Evolutionary conservation across 129 eudicot genomes (phyloP).

Genomic region (Tagetes erecta): DNA sequence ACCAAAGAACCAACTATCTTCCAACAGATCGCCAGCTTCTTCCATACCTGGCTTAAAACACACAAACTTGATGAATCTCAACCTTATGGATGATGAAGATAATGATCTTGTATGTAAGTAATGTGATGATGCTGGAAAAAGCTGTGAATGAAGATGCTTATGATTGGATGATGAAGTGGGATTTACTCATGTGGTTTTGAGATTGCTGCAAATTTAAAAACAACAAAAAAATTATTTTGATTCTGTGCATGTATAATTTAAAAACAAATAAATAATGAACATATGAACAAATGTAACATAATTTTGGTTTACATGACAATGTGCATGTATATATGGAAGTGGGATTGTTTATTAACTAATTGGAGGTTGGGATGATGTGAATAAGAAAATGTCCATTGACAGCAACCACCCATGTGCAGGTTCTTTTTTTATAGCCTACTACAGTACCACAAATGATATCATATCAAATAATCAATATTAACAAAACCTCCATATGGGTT

Average conservation of each 20-base stretch:
- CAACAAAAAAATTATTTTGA: not conserved
- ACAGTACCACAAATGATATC: constrained; percentile 20
- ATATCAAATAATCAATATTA: not conserved
- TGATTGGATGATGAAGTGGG: constrained; percentile 53
- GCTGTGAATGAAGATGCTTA: constrained; percentile 33
- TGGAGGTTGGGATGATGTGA: constrained; percentile 34
- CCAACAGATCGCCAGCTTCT: constrained; percentile 64
- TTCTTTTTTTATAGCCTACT: constrained; percentile 42
- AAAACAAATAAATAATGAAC: constrained; percentile 15
- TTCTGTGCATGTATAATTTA: constrained; percentile 2
- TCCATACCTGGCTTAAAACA: constrained; percentile 34
- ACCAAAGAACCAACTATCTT: constrained; percentile 73
- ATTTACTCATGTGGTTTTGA: constrained; percentile 38
- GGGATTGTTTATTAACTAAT: constrained; percentile 31
- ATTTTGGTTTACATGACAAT: constrained; percentile 34
- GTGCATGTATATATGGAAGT: constrained; percentile 30
- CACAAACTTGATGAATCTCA: constrained; percentile 23
- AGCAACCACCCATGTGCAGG: constrained; percentile 55
- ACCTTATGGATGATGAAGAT: constrained; percentile 18
- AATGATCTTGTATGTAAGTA: constrained; percentile 17
- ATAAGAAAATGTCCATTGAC: constrained; percentile 34
- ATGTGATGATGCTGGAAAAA: constrained; percentile 26
- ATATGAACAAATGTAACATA: constrained; percentile 27
- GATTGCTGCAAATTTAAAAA: constrained; percentile 37
- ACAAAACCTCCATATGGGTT: constrained; percentile 10